Evolutionary conservation across 345 rosid genomes (phyloP), one percentile per base, ranked within the genome.

Genomic region (Eucalyptus leucophloia): DNA sequence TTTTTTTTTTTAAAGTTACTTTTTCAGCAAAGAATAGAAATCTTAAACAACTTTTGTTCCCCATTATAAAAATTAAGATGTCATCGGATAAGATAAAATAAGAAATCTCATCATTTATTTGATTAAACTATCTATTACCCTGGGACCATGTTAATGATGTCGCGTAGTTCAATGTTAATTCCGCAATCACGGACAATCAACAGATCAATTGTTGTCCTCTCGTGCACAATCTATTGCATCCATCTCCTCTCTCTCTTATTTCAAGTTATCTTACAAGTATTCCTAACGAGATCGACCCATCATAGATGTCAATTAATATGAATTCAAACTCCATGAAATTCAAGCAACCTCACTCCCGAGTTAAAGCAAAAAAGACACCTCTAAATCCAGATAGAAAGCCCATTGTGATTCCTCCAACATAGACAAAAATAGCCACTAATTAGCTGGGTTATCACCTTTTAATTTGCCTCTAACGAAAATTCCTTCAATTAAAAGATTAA

Each of bases 171-270:
- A 47, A 97, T 95, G 93, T 95, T 98, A 89, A 97, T 81, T 58
- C 98, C 96, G 95, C 99, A 98, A 87, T 98, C 99, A 2, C 96
- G 97, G 72, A 95, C 97, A 81, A 95, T 94, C 92, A 97, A 89
- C 94, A 93, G 92, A 92, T 96, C 97, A 91, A 93, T 96, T 1
- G 99, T 96, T 17, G 96, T 98, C 92, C 99, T 96, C 93, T 98
- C 97, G 18, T 1, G 94, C 99, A 90, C 96, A 96, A 30, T 96
- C 92, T 53, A 97, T 94, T 17, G 94, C 99, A 86, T 89, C 94
- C 95, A 96, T 97, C 89, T 65, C 72, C 7, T 82, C 87, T 58
- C 4, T 45, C 69, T 88, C 91, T 82, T 88, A 26, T 21, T 82
- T 53, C 45, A 60, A 23, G 19, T 40, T 85, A 18, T 30, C 80